phyloP scores from a whole-genome alignment of 1,284 basidiomycete genomes.

The Schizophyllum amplum region DNA sequence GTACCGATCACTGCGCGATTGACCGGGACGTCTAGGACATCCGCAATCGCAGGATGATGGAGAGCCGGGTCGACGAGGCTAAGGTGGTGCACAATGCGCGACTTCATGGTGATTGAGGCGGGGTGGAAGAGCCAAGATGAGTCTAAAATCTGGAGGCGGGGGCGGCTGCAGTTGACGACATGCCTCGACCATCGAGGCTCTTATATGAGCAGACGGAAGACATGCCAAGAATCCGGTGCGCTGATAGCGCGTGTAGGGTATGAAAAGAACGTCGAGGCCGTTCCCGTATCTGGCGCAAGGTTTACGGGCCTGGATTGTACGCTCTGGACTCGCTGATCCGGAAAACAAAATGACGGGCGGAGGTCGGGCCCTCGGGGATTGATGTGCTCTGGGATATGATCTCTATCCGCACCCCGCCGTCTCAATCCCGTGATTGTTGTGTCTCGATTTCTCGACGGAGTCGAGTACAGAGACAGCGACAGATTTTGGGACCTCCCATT shows the following conservation, averaged over 20 bases:
- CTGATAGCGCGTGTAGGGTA: neutral
- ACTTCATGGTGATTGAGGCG: neutral
- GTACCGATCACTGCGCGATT: constrained; percentile 51
- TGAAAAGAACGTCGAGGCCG: neutral
- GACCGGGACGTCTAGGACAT: constrained; percentile 56
- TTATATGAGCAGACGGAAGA: neutral
- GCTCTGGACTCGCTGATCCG: neutral
- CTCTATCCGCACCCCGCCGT: neutral
- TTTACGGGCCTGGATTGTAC: no score
- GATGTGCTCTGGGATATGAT: neutral
- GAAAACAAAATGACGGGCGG: neutral
- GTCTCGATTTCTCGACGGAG: no score
- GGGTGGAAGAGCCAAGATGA: neutral
- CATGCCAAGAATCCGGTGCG: neutral
- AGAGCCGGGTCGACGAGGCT: constrained; percentile 52
- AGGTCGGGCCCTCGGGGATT: neutral
- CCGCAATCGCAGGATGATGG: constrained; percentile 54
- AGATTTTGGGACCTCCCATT: no score
- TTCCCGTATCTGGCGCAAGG: no score
- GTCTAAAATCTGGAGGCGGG: neutral
- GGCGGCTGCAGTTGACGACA: neutral
- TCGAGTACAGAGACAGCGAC: no score
- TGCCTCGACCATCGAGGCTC: neutral
- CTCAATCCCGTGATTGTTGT: neutral
- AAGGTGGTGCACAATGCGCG: constrained; percentile 38